These are phyloP conservation scores for Saccharomycopsis babjevae DNA, from an alignment of 805 yeast genomes.

Conservation along the genomic window DNA sequence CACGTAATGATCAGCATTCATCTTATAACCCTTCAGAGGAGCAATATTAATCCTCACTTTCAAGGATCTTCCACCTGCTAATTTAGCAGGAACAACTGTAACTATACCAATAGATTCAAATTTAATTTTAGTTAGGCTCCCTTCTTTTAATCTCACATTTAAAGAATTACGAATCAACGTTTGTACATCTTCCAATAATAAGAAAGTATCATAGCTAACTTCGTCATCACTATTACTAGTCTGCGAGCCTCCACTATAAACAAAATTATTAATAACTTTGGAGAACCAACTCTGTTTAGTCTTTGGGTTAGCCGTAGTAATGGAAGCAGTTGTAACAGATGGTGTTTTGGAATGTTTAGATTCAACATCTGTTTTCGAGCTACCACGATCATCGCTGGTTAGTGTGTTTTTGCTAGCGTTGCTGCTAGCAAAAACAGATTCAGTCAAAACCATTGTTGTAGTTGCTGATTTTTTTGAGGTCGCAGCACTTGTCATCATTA, in stretches of 20 bases:
- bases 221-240: conserved; percentile 16
- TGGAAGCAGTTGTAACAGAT: conserved; percentile 10
- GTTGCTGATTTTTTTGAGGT: conserved; percentile 1
- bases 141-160: conserved; percentile 39
- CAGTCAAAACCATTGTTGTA: not conserved
- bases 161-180: conserved; percentile 30
- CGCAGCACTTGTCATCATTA: not conserved
- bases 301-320: conserved; percentile 13
- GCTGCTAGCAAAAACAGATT: not conserved
- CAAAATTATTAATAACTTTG: conserved; percentile 26
- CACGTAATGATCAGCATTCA: not conserved
- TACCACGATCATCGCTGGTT: not conserved
- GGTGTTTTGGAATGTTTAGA: conserved; percentile 14
- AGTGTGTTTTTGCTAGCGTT: not conserved
- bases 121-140: conserved; percentile 34
- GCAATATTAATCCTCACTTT: conserved; percentile 36
- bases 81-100: conserved; percentile 39
- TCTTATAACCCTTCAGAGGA: conserved; percentile 2
- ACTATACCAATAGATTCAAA: conserved; percentile 36
- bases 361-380: not conserved
- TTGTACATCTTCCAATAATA: conserved; percentile 18
- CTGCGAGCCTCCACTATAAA: conserved; percentile 13
- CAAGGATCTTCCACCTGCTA: conserved; percentile 36
- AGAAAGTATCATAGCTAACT: conserved; percentile 17
- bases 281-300: conserved; percentile 30